Conservation (phyloP, 2,329 filamentous ascomycete genomes). For the Ophiognomonia clavigignenti-juglandacearum region DNA sequence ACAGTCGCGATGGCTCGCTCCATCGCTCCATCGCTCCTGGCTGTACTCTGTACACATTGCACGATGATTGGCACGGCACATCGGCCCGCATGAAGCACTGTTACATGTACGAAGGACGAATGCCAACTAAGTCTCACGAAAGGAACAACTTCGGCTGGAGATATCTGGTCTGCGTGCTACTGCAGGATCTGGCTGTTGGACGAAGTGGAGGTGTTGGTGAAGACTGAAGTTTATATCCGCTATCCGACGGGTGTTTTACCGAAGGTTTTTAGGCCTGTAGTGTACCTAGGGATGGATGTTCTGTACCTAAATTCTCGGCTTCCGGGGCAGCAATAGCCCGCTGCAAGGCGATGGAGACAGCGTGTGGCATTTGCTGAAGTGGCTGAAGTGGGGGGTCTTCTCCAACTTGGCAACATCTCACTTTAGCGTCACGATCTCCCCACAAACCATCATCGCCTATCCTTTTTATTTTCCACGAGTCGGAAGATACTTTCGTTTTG, state of each 20-base stretch:
- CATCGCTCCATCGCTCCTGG: conserved; percentile 1
- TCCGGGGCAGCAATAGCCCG: too few relatives aligned
- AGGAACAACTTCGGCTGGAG: conserved; percentile 12
- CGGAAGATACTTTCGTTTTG: conserved; percentile 10
- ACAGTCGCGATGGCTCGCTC: too few relatives aligned
- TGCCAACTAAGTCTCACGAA: background rate
- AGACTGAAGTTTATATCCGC: too few relatives aligned
- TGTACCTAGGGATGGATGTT: too few relatives aligned
- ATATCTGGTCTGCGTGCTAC: background rate
- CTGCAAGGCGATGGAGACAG: too few relatives aligned
- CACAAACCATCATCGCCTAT: background rate
- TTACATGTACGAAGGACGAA: background rate
- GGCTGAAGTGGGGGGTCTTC: background rate
- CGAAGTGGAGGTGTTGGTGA: background rate
- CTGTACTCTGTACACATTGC: background rate
- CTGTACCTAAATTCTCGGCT: too few relatives aligned
- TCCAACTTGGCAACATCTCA: conserved; percentile 4
- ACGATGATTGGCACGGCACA: conserved; percentile 20
- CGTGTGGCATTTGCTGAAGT: background rate
- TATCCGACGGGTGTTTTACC: too few relatives aligned
- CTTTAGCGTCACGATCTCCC: conserved; percentile 12
- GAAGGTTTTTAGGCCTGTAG: too few relatives aligned
- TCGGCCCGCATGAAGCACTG: conserved; percentile 14
- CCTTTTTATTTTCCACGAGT: conserved; percentile 26
- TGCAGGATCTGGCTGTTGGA: background rate